Evolutionary conservation across 2,329 filamentous ascomycete species (phyloP), one percentile per base, ranked within the genome.

Genomic region (Colletotrichum sp.): DNA sequence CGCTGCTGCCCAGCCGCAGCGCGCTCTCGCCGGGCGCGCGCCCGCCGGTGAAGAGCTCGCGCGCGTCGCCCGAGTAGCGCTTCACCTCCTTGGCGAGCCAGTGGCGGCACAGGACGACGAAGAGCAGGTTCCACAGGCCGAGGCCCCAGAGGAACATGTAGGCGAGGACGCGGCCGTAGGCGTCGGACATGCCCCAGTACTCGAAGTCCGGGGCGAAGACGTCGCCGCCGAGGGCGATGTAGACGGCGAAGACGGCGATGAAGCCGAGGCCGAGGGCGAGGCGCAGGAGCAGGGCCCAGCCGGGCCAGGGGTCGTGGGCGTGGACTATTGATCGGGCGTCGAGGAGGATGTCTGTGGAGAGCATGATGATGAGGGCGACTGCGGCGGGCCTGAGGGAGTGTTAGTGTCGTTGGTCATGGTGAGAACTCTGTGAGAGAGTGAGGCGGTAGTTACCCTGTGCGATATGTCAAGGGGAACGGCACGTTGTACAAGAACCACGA

Each of bases 201-300:
- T 81, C 79, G 60, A 85, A 86, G 4, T 80, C 80, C 3, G 68
- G 60, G 1, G 85, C 84, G 60, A 87, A 87, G 28, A 85, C 83
- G n/a, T 80, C 77, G 18, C 83, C 77, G n/a, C 83, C 80, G 39
- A 82, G 39, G 13, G 79, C 82, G 24, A 85, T 76, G 62, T 85
- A 85, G n/a, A 82, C 80, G 63, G 84, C 75, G 66, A 87, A 84
- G 32, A 85, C 71, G 21, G 81, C 80, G n/a, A 87, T 76, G 63
- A 86, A 84, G 21, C 79, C 80, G 18, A 82, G 69, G 6, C 84
- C 84, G 28, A 82, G 79, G 26, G 81, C 18, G 6, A 82, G 77
- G 30, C 85, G 82, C 13, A 82, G 65, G 8, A 82, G 39, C 5
- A 86, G 78, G n/a, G 81, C 80, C 79, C 82, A 83, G 34, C 79